Base-by-base conservation (phyloP, 2,329 filamentous ascomycete species). In the Tolypocladium endophyticum region DNA sequence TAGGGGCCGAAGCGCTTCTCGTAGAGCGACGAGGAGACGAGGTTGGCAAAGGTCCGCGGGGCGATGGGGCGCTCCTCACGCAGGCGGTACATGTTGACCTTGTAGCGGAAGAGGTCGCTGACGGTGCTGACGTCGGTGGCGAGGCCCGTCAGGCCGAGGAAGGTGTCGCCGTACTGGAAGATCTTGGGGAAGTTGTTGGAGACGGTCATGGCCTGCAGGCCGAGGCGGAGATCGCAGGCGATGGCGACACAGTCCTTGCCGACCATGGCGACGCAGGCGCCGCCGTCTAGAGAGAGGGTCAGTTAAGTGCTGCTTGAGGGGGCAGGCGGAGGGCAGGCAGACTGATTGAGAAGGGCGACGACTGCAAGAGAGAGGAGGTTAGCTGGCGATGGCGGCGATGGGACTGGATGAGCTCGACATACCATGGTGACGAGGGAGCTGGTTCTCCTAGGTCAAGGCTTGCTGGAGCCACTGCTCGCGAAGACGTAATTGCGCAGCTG, bases 181-280 rank as follows among this genome's bases (percentile, higher is more conserved):
- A 99, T 90, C 83, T 99, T 99, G 80, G 94, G 94, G 83, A 97
- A 97, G 87, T 97, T 94, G 87, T 99, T 99, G 75, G 92, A 97
- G 61, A 99, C 90, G 64, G 94, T 99, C 72, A 99, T 84, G 72
- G 94, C 85, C 80, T 99, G 94, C 73, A 97, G 87, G 70, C 94
- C 94, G 67, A 99, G 90, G 65, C 94, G 93, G 66, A 99, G 90
- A 78, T 99, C 94, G 82, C 94, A 99, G 75, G 94, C 94, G 74
- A 99, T 97, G 77, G 94, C 94, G 63, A 99, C 94, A 77, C 94
- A 99, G 86, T 97, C 92, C 80, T 99, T 97, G 81, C 94, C 94
- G 66, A 96, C 92, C 94, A 97, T 97, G 77, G 93, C 93, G 67
- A 97, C 92, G 78, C 89, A 93, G 80, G 93, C 93, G 75, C 93